These are phyloP conservation scores for Themeda triandra DNA, from an alignment of 176 grass and related monocot species.

Conservation along the genomic window DNA sequence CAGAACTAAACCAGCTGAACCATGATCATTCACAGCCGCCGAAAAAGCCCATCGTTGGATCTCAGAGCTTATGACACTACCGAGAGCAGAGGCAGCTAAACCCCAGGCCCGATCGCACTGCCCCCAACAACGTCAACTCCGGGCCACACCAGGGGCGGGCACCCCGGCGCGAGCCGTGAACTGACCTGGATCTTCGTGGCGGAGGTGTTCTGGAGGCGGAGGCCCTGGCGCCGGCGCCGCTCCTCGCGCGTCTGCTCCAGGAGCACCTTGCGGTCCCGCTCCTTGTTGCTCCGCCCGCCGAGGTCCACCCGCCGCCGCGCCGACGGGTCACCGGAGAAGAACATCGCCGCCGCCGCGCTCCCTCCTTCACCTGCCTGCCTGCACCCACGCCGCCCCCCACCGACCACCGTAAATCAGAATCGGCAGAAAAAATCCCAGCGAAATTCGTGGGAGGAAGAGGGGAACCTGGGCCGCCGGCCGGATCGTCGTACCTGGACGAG, in stretches of 20 bases:
- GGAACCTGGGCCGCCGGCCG: slow-evolving; percentile 7
- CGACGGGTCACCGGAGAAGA: slow-evolving; percentile 88
- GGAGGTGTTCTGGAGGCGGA: slow-evolving; percentile 68
- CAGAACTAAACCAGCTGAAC: background rate
- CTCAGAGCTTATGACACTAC: background rate
- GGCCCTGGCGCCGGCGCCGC: slow-evolving; percentile 52
- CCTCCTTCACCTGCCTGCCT: background rate
- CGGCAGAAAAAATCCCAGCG: background rate
- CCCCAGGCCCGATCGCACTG: background rate
- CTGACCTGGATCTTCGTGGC: slow-evolving; percentile 93
- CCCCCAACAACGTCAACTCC: background rate
- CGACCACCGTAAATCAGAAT: background rate
- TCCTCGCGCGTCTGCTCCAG: slow-evolving; percentile 83
- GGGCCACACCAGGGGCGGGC: background rate
- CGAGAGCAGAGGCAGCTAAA: background rate
- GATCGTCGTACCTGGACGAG: slow-evolving; percentile 21
- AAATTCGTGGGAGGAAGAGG: background rate
- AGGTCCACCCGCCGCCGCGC: slow-evolving; percentile 83
- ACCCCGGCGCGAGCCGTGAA: background rate
- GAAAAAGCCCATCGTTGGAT: background rate
- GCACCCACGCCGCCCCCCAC: background rate
- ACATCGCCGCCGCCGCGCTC: slow-evolving; percentile 38
- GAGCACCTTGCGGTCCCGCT: slow-evolving; percentile 89
- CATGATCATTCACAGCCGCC: background rate
- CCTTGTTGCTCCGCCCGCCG: slow-evolving; percentile 90